A percentile compares a stretch with the other conserved stretches of the same genome.
These are phyloP conservation scores for Stygiomarasmius scandens DNA, from an alignment of 1,284 basidiomycete genomes.

Conservation along the genomic window DNA sequence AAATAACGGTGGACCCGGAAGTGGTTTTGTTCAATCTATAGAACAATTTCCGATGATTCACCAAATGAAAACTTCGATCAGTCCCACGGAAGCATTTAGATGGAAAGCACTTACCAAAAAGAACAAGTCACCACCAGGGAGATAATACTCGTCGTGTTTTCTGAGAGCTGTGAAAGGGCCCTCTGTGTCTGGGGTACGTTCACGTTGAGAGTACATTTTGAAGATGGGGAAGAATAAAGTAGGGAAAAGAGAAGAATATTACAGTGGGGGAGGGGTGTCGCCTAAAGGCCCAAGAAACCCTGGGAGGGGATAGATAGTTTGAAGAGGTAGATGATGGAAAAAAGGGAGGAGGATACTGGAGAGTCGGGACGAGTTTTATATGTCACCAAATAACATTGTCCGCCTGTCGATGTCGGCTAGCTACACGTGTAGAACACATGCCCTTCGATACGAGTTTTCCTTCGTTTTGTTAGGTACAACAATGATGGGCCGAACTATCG, in stretches of 20 bases:
- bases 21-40: slow-evolving; percentile 47
- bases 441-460: background rate
- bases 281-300: background rate
- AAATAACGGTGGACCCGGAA: slow-evolving; percentile 68
- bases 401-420: background rate
- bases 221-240: background rate
- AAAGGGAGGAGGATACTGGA: background rate
- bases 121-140: slow-evolving; percentile 54
- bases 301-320: background rate
- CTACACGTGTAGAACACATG: background rate
- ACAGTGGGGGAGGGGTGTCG: background rate
- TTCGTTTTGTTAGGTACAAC: background rate
- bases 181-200: background rate
- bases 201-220: background rate
- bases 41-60: background rate
- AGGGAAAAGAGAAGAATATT: background rate
- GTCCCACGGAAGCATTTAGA: background rate
- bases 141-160: slow-evolving; percentile 51
- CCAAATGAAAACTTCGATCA: slow-evolving; percentile 14
- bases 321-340: background rate
- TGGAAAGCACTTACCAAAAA: slow-evolving; percentile 38
- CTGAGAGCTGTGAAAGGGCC: slow-evolving; percentile 31
- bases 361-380: background rate
- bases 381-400: background rate
- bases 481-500: background rate